These are phyloP conservation scores for Mycena floridula DNA, from an alignment of 768 basidiomycete genomes.

Conservation along the genomic window DNA sequence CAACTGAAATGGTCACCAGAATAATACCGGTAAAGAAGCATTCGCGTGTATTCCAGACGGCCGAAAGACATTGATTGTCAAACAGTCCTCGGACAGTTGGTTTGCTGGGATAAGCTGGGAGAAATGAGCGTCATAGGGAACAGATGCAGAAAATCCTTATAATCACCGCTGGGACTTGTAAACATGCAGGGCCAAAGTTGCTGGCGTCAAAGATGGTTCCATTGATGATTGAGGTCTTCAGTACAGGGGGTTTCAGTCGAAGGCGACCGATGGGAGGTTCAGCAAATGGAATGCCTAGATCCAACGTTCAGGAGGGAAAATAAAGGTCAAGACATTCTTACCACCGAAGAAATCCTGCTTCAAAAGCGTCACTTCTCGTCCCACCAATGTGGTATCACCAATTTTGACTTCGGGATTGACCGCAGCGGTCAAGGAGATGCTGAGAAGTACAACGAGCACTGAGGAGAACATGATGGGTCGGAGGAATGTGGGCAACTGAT, in stretches of 20 bases:
- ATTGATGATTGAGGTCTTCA: constrained; percentile 8
- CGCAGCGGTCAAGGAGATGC: too few species aligned
- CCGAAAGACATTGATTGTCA: constrained; percentile 37
- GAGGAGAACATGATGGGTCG: too few species aligned
- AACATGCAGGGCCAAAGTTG: constrained; percentile 12
- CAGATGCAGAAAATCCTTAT: neutral
- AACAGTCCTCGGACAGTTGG: constrained; percentile 29
- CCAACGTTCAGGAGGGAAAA: neutral
- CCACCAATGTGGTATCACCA: too few species aligned
- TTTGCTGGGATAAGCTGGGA: neutral
- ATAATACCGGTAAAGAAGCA: constrained; percentile 4
- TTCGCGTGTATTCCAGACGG: constrained; percentile 20
- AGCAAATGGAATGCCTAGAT: constrained; percentile 10
- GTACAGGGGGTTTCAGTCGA: constrained; percentile 17
- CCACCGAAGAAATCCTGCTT: constrained; percentile 22
- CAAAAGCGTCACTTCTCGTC: too few species aligned
- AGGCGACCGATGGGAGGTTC: constrained; percentile 17
- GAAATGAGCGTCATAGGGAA: neutral
- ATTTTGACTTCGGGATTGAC: too few species aligned
- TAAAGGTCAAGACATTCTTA: constrained; percentile 7
- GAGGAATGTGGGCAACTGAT: too few species aligned
- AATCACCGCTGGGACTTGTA: constrained; percentile 10
- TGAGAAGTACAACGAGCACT: too few species aligned
- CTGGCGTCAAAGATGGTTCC: constrained; percentile 14
- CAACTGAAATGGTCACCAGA: too few species aligned